Evolutionary conservation across 2,329 filamentous ascomycete genomes (phyloP), one percentile per base, ranked within the genome.

Genomic region (Fusarium oxysporum): DNA sequence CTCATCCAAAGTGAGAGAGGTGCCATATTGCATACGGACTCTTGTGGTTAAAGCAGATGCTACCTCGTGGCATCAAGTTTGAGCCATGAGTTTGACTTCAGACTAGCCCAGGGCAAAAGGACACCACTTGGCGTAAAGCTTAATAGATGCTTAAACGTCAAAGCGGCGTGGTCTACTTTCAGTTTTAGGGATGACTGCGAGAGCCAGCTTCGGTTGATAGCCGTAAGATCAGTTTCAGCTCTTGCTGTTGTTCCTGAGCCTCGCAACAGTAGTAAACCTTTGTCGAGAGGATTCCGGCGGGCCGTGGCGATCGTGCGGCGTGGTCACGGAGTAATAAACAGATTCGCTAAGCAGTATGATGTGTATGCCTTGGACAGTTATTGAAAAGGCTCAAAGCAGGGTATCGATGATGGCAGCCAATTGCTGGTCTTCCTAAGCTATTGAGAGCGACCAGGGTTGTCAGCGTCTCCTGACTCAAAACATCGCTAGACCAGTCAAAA

Each of bases 301-400:
- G 70, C 70, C 74, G 65, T 77, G 72, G 65, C 63, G 70, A 64
- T 67, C 50, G 12, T 66, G 65, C 40, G 74, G 74, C 72, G 50
- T 47, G 54, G 58, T 32, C 32, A 55, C 48, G 62, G 62, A 43
- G 48, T 23, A 47, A 69, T 57, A 37, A 45, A 35, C 44, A 28
- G 38, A 58, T 23, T 25, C 13, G 40, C 44, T 38, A 33, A 62
- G 23, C 33, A 68, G 21, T 32, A 40, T 56, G 44, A n/a, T 21
- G 32, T 40, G 43, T 35, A n/a, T 43, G 32, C 43, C 57, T 55
- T 50, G 50, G n/a, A 30, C 41, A 41, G 40, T 32, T 55, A 48
- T 43, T 35, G 40, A 53, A 33, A 61, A 50, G 23, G 38, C 38
- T 44, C 41, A 35, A 43, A 59, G 40, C 33, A 73, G 58, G 58